These are phyloP conservation scores for Scheffersomyces lignosus DNA, from an alignment of 805 yeast species.

Conservation along the genomic window DNA sequence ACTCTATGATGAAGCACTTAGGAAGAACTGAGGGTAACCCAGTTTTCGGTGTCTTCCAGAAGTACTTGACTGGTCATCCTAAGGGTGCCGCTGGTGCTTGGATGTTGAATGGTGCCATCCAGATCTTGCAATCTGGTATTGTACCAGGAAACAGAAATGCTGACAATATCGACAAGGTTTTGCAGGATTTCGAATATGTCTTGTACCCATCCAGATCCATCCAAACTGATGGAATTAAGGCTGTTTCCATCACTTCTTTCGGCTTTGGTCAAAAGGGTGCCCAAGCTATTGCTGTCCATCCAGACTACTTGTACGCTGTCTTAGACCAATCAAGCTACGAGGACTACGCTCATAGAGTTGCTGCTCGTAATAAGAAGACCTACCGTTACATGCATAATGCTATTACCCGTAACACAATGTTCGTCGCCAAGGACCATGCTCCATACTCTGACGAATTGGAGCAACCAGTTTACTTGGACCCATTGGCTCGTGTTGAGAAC, in stretches of 20 bases:
- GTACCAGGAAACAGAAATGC: constrained; percentile 99
- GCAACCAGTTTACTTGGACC: constrained; percentile 90
- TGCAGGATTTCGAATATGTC: constrained; percentile 84
- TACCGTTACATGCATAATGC: constrained; percentile 96
- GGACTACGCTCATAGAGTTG: constrained; percentile 68
- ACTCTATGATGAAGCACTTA: constrained; percentile 89
- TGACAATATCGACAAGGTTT: constrained; percentile 83
- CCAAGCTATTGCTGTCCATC: constrained; percentile 86
- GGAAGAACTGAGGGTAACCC: constrained; percentile 99
- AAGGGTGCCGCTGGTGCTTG: constrained; percentile 99
- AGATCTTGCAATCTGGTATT: constrained; percentile 85
- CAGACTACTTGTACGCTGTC: constrained; percentile 89
- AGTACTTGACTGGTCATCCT: constrained; percentile 98
- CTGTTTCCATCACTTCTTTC: constrained; percentile 94
- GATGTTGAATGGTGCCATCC: constrained; percentile 99
- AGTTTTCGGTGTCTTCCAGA: constrained; percentile 97
- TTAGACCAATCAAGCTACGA: constrained; percentile 72
- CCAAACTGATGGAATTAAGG: constrained; percentile 96
- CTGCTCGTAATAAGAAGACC: constrained; percentile 80
- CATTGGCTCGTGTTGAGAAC: constrained; percentile 74
- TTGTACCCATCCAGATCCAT: constrained; percentile 92
- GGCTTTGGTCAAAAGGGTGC: constrained; percentile 99
- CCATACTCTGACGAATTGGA: constrained; percentile 91
- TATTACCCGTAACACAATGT: constrained; percentile 84
- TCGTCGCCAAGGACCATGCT: constrained; percentile 88